Conservation (phyloP, 371 early-diverging fungal genomes). For the Rhizopus delemar region DNA sequence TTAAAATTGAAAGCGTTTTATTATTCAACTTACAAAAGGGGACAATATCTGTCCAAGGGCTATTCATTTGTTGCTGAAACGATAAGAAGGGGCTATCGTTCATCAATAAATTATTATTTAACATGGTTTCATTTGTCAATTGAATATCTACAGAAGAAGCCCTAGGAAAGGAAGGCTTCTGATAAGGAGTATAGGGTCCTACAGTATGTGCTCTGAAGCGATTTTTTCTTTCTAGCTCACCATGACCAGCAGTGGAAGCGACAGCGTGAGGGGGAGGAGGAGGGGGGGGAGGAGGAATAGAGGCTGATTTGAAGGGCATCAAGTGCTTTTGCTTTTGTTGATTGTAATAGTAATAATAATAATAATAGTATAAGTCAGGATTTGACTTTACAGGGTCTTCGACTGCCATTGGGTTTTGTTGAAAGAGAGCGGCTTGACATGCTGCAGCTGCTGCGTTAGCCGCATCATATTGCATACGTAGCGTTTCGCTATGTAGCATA, state of each 20-base stretch:
- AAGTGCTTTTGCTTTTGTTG: constrained; percentile 24
- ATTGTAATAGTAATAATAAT: constrained; percentile 35
- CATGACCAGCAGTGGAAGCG: neutral
- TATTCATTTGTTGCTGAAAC: constrained; percentile 8
- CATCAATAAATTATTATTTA: constrained; percentile 2
- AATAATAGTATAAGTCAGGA: constrained; percentile 34
- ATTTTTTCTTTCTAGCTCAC: constrained; percentile 14
- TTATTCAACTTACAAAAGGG: constrained; percentile 19
- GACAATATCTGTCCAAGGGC: constrained; percentile 15
- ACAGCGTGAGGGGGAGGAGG: constrained; percentile 3
- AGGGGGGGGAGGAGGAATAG: constrained; percentile 24
- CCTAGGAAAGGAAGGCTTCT: constrained; percentile 1
- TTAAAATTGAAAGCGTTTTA: too few species aligned
- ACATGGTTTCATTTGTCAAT: neutral
- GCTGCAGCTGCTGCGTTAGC: constrained; percentile 31
- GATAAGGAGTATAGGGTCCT: constrained; percentile 17
- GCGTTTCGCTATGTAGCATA: constrained; percentile 51
- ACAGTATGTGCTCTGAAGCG: constrained; percentile 23
- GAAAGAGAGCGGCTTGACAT: constrained; percentile 27
- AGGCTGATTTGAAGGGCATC: constrained; percentile 17
- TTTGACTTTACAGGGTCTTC: constrained; percentile 23
- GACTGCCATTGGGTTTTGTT: constrained; percentile 16
- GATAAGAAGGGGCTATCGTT: neutral
- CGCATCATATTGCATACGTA: constrained; percentile 31
- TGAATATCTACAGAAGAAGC: constrained; percentile 11